Percentiles rank a stretch among this genome's conserved stretches.
phyloP scores from a whole-genome alignment of 371 early-diverging fungal species.

The Mucor sp. region DNA sequence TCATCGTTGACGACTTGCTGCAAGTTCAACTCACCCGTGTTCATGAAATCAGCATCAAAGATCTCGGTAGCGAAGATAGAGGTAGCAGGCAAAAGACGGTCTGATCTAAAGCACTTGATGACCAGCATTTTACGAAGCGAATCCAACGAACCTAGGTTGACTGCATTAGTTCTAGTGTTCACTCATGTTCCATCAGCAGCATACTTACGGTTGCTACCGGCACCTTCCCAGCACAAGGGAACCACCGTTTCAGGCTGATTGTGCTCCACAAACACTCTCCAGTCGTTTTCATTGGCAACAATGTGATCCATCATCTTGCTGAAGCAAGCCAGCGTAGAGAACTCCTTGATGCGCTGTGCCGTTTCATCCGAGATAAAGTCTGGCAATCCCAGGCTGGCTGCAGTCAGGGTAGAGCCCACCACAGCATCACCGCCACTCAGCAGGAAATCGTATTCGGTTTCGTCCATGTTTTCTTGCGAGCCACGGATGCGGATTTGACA shows the following conservation, averaged over 20 bases:
- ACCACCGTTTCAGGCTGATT: constrained; percentile 63
- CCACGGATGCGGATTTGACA: constrained; percentile 85
- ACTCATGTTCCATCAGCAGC: neutral
- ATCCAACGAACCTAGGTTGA: constrained; percentile 39
- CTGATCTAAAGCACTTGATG: constrained; percentile 89
- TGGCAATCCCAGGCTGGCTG: constrained; percentile 46
- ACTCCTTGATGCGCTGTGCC: constrained; percentile 54
- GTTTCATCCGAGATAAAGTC: constrained; percentile 68
- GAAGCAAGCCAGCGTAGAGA: constrained; percentile 60
- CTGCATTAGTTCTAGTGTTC: too few relatives aligned
- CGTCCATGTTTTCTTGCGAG: constrained; percentile 61
- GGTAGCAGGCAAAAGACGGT: constrained; percentile 79
- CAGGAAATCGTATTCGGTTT: constrained; percentile 75
- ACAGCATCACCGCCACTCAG: constrained; percentile 58
- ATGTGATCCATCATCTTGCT: constrained; percentile 58
- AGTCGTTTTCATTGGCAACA: constrained; percentile 44
- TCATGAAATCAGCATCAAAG: constrained; percentile 68
- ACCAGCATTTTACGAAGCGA: constrained; percentile 77
- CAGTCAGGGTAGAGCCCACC: constrained; percentile 45
- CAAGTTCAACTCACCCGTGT: constrained; percentile 70
- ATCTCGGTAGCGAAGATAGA: constrained; percentile 76
- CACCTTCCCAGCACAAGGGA: constrained; percentile 67
- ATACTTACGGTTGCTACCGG: constrained; percentile 53
- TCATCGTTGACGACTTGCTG: constrained; percentile 76
- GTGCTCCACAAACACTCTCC: constrained; percentile 62